Conservation (phyloP, 768 basidiomycete genomes). For the Podaxis rugospora region DNA sequence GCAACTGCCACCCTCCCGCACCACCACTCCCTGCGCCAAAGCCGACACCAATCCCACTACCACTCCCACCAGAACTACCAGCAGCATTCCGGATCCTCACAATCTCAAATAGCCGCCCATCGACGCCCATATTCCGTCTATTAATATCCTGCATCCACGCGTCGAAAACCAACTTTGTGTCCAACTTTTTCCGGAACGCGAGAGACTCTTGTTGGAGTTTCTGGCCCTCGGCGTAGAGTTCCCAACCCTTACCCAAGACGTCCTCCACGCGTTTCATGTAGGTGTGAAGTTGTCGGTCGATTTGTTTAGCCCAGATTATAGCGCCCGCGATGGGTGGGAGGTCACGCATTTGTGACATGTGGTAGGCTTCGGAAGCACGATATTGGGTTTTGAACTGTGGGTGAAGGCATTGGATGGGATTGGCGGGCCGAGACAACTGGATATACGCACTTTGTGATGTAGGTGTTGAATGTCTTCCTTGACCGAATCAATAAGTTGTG, state of each 20-base stretch:
- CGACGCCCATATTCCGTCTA: constrained; percentile 86
- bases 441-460: constrained; percentile 72
- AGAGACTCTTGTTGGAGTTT: constrained; percentile 89
- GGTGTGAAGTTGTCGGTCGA: constrained; percentile 89
- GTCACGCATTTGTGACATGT: constrained; percentile 99
- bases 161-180: constrained; percentile 90
- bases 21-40: constrained; percentile 23
- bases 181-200: constrained; percentile 94
- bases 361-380: constrained; percentile 90
- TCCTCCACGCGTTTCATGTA: constrained; percentile 99
- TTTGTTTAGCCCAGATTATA: constrained; percentile 99
- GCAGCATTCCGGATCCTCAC: constrained; percentile 45
- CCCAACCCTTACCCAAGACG: constrained; percentile 97
- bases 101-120: constrained; percentile 91
- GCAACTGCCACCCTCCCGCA: constrained; percentile 56
- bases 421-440: background rate
- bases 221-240: constrained; percentile 98
- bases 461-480: constrained; percentile 96
- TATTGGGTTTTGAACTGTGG: constrained; percentile 88
- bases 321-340: constrained; percentile 97
- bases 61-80: constrained; percentile 68
- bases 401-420: background rate
- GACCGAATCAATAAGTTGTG: constrained; percentile 96
- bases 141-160: constrained; percentile 97
- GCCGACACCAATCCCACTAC: constrained; percentile 60